Base-by-base conservation (phyloP, 345 rosid species). In the Dipteronia dyeriana region DNA sequence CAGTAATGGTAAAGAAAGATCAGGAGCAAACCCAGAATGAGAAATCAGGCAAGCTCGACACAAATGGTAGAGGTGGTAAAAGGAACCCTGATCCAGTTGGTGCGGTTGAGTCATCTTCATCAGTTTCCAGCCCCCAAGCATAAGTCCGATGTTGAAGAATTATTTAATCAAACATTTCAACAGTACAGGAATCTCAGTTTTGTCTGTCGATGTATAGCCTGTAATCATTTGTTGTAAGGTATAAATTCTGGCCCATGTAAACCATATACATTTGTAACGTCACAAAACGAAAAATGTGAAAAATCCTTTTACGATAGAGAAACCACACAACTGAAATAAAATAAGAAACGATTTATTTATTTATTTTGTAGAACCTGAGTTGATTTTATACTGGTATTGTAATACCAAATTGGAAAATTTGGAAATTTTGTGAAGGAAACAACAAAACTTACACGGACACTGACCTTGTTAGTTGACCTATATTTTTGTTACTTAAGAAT, bases 1-100 rank as follows among this genome's bases (percentile, higher is more conserved):
- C 99, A 2, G 91, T 92, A 81, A 73, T 92, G 83, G 92, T 95
- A 25, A 95, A 91, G 80, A 89, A 88, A 72, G 92, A 91, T n/a
- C 71, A 87, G 83, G 94, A 84, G 20, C 82, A 78, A 75, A 77
- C 78, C 59, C 82, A 79, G 78, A 87, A 80, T 5, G 91, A 87
- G 63, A 88, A 85, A 60, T 78, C 94, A 0, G 88, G 75, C 66
- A 82, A 87, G 64, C 85, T 80, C 22, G 82, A 77, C 39, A 80
- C 87, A 14, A 90, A 90, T 56, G 92, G 92, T 39, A 85, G 82
- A 66, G 79, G 85, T 31, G 69, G 81, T 45, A 71, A 75, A 6
- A 71, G 79, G 63, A 84, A 77, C 12, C 76, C 89, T 19, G 79
- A 86, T 23, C 80, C 90, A 7, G 81, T 89, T 34, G 84, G 84